Base-by-base conservation (phyloP, 495 filamentous ascomycete genomes). In the Penicillium lividum region DNA sequence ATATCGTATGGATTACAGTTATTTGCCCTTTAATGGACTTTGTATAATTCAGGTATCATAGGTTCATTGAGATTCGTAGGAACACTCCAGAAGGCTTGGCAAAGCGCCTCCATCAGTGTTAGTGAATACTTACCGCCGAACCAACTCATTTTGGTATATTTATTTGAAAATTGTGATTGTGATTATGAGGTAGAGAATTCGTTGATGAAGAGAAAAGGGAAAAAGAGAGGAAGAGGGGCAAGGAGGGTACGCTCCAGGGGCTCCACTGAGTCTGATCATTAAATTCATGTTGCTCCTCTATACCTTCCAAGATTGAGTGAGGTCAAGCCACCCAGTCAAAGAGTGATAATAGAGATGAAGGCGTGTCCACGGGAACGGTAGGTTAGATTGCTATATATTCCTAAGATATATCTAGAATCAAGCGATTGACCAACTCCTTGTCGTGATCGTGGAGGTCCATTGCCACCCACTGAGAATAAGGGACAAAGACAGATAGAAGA, bases 111-210 rank as follows among this genome's bases (percentile, higher is more conserved):
- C 34, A 34, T 27, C 15, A 25, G 34, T 11, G 9, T 10, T 22
- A 40, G 16, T 16, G 10, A 28, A 25, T 13, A 58, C 50, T 51
- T 49, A 58, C 54, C 45, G 54, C 43, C 7, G 54, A 62, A 62
- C 54, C 59, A 62, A 51, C 59, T 55, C 59, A 62, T 62, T 46
- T 16, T 62, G 59, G 54, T 53, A 46, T 22, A 43, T 30, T 29
- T 30, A 18, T 40, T 16, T 40, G 38, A 13, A 40, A 3, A 38
- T 52, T 54, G 18, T 42, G 51, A 15, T 3, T 42, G 22, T 29
- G 10, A 43, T 7, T 16, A 43, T n/a, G 29, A 30, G 48, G 44
- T n/a, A 7, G 22, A 54, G 51, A 29, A 3, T 33, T 13, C 22
- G 25, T 29, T 30, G 51, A 10, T 42, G 42, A 30, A 44, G 27